phyloP scores from a whole-genome alignment of 2,329 filamentous ascomycete genomes.

The Cladobotryum protrusum region DNA sequence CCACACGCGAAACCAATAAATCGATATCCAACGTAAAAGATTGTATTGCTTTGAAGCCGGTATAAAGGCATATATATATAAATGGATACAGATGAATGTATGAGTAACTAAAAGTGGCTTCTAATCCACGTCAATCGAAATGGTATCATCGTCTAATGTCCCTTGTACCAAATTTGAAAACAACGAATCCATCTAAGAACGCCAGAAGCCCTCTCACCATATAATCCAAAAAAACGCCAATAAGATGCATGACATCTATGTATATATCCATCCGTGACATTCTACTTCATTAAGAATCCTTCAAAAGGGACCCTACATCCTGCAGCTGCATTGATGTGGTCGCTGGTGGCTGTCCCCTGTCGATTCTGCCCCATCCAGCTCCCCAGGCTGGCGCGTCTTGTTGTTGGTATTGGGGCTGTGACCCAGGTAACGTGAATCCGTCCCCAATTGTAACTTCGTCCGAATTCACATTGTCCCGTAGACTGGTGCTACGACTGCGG shows the following conservation, averaged over 20 bases:
- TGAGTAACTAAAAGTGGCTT: background rate
- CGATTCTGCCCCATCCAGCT: constrained; percentile 26
- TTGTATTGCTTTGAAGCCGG: background rate
- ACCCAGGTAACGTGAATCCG: constrained; percentile 1
- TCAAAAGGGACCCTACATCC: constrained; percentile 12
- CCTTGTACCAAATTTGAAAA: background rate
- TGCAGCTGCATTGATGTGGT: constrained; percentile 10
- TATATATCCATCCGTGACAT: background rate
- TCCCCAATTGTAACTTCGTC: constrained; percentile 9
- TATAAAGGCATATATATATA: background rate
- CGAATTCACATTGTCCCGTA: constrained; percentile 17
- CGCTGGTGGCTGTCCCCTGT: constrained; percentile 23
- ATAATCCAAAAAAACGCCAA: background rate
- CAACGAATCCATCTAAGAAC: background rate
- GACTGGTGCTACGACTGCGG: constrained; percentile 14
- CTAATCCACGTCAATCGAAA: background rate
- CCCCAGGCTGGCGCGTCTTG: constrained; percentile 23
- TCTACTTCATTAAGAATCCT: background rate
- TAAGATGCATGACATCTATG: background rate
- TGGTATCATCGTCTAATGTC: background rate
- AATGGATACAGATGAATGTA: background rate
- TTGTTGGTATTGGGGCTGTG: constrained; percentile 4
- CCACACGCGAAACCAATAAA: too few relatives aligned
- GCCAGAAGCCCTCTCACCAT: background rate
- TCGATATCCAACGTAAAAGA: background rate